Evolutionary conservation across 78 protist species (phyloP).

Genomic region (Monosiga brevicollis): DNA sequence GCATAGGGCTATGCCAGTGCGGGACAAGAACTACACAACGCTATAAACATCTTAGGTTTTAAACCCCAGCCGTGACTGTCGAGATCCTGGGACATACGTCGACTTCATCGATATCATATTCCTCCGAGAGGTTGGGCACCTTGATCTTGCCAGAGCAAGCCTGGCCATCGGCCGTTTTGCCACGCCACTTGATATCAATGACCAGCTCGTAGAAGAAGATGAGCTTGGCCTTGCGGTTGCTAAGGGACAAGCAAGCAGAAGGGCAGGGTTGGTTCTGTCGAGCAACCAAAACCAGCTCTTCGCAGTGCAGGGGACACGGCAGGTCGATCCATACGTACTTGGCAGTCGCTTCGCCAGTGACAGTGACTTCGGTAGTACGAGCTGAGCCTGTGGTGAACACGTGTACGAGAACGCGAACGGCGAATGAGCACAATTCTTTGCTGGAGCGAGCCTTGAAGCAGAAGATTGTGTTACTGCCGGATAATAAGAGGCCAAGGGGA

Average conservation of each 20-base stretch:
- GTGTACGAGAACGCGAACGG: not conserved
- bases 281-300: too few species aligned
- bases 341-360: constrained; percentile 21
- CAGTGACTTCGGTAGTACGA: not conserved
- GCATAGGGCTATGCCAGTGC: too few species aligned
- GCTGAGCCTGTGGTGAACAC: not conserved
- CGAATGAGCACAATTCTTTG: not conserved
- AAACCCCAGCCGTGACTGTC: not conserved
- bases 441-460: too few species aligned
- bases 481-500: not conserved
- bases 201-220: constrained; percentile 28
- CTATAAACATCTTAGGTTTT: too few species aligned
- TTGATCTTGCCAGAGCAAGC: not conserved
- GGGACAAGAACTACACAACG: too few species aligned
- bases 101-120: constrained; percentile 10
- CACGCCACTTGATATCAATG: not conserved
- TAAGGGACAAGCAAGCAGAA: not conserved
- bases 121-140: constrained; percentile 22
- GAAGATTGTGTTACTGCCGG: too few species aligned
- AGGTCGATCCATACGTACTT: not conserved
- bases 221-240: constrained; percentile 32
- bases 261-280: not conserved
- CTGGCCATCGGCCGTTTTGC: not conserved
- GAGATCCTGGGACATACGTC: constrained; percentile 13
- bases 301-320: too few species aligned